Percentiles rank a stretch among this genome's conserved stretches.
Evolutionary conservation across 1,284 basidiomycete genomes (phyloP).

Genomic region (Volvariella volvacea): DNA sequence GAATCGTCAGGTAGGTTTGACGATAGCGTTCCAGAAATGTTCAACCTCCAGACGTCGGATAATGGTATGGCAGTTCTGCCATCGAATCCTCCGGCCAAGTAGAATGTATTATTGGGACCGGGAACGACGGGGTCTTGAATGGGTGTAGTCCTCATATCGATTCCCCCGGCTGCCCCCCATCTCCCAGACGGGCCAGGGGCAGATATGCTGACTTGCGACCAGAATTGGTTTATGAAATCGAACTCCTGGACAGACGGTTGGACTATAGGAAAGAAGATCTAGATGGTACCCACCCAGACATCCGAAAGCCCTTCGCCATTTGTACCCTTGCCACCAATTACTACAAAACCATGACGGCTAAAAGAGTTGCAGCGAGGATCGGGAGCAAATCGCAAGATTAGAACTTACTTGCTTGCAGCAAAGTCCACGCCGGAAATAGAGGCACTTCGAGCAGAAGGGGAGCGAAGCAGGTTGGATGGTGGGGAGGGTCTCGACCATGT

Average conservation of each 20-base stretch:
- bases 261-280: conserved; percentile 2
- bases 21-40: conserved; percentile 61
- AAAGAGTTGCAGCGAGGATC: conserved; percentile 8
- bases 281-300: conserved; percentile 51
- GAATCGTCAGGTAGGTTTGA: conserved; percentile 51
- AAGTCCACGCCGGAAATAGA: conserved; percentile 59
- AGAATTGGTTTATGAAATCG: conserved; percentile 68
- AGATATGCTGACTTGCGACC: conserved; percentile 51
- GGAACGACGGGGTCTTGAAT: conserved; percentile 36
- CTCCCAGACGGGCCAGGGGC: conserved; percentile 50
- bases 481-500: conserved; percentile 54
- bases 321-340: conserved; percentile 61
- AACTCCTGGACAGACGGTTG: conserved; percentile 45
- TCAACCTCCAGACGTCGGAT: conserved; percentile 62
- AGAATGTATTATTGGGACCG: conserved; percentile 60
- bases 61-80: conserved; percentile 37
- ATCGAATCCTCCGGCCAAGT: conserved; percentile 60
- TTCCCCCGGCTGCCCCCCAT: conserved; percentile 67
- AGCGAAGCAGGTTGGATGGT: conserved; percentile 33
- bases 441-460: conserved; percentile 57
- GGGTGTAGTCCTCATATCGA: conserved; percentile 43
- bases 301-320: conserved; percentile 50
- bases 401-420: conserved; percentile 70
- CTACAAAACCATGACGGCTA: conserved; percentile 63
- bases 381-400: conserved; percentile 4